Conservation (phyloP, 352 stramenopile species). For the Globisporangium yorkense region DNA sequence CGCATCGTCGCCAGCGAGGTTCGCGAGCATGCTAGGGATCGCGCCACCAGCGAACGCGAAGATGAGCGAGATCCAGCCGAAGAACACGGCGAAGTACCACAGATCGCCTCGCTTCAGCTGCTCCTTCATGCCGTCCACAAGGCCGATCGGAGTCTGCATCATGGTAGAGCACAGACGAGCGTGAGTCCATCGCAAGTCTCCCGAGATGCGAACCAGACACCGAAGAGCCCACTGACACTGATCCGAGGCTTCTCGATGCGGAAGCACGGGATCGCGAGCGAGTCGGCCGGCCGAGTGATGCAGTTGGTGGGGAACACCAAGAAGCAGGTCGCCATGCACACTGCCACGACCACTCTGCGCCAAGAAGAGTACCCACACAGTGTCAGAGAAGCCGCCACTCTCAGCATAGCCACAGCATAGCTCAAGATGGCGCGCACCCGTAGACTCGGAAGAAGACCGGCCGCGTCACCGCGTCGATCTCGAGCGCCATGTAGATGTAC, state of each 20-base stretch:
- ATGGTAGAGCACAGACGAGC: background rate
- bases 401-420: background rate
- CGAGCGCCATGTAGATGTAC: conserved; percentile 81
- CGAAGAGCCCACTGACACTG: conserved; percentile 23
- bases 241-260: conserved; percentile 46
- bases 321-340: conserved; percentile 45
- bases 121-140: conserved; percentile 51
- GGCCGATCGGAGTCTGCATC: conserved; percentile 41
- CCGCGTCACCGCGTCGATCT: conserved; percentile 43
- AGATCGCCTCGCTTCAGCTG: conserved; percentile 52
- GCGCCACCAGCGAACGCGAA: conserved; percentile 74
- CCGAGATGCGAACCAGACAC: background rate
- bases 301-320: conserved; percentile 72
- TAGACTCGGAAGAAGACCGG: conserved; percentile 52
- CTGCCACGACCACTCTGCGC: conserved; percentile 34
- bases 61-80: conserved; percentile 78
- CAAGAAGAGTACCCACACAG: conserved; percentile 3
- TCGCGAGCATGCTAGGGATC: conserved; percentile 60
- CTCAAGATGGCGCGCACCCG: conserved; percentile 25
- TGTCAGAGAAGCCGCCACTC: background rate
- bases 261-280: conserved; percentile 41
- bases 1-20: conserved; percentile 25
- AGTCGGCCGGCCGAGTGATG: conserved; percentile 38
- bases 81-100: conserved; percentile 75
- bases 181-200: background rate